A percentile compares a stretch with the other conserved stretches of the same genome.
Conservation (phyloP, 176 grass and related monocot species). For the Paspalum notatum region DNA sequence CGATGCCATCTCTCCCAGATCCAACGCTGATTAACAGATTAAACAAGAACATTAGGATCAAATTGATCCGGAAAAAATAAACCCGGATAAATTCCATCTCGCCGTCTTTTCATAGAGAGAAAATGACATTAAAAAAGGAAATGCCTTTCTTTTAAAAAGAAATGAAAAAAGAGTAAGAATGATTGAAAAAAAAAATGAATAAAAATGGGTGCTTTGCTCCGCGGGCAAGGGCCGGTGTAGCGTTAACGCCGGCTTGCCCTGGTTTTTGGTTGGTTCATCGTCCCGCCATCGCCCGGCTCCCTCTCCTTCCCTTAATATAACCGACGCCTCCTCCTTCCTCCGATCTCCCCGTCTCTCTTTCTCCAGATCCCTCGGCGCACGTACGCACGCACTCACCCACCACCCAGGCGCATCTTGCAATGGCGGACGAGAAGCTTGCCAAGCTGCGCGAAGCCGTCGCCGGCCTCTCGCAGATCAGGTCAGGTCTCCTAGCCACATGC, state of each 20-base stretch:
- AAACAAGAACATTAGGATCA: neutral
- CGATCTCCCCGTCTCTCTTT: neutral
- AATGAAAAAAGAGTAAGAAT: too few relatives aligned
- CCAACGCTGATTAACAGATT: neutral
- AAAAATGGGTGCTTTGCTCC: neutral
- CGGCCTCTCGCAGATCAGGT: slow-evolving; percentile 78
- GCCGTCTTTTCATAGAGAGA: neutral
- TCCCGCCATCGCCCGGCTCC: slow-evolving; percentile 6
- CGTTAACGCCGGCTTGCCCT: neutral
- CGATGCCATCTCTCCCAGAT: neutral
- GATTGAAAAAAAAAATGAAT: neutral
- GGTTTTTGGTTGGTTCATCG: slow-evolving; percentile 6
- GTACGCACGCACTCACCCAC: too few relatives aligned
- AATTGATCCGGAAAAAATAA: neutral
- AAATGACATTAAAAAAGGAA: neutral
- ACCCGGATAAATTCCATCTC: neutral
- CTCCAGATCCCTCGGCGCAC: too few relatives aligned
- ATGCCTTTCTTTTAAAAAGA: neutral
- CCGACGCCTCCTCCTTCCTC: slow-evolving; percentile 27
- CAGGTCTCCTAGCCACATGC: neutral
- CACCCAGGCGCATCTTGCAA: neutral
- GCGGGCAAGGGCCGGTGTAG: neutral
- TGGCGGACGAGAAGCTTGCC: slow-evolving; percentile 76
- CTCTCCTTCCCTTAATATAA: slow-evolving; percentile 29
- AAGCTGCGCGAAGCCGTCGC: slow-evolving; percentile 67